Evolutionary conservation across 75 land plant genomes (phyloP).

Genomic region (Sequoiadendron giganteum): DNA sequence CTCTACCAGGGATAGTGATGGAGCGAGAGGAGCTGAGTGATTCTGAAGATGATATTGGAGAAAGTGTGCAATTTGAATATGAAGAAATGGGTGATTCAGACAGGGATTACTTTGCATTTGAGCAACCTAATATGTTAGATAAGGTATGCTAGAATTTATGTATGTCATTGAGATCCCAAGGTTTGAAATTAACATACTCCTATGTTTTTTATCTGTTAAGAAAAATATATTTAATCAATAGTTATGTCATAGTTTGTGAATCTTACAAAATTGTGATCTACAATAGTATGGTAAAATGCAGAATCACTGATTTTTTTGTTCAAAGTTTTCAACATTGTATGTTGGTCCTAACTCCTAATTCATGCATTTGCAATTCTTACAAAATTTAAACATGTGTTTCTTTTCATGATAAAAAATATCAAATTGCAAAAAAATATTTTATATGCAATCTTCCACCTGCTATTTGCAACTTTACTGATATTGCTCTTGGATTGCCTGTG

Average conservation of each 20-base stretch:
- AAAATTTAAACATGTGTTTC: not conserved
- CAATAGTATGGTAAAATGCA: not conserved
- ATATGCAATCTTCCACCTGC: not conserved
- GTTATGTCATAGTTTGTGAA: not conserved
- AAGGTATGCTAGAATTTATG: conserved; percentile 27
- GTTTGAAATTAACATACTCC: not conserved
- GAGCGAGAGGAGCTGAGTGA: conserved; percentile 93
- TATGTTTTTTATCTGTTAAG: not conserved
- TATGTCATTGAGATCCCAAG: not conserved
- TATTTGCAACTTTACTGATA: not conserved
- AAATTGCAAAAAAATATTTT: not conserved
- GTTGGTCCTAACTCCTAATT: not conserved
- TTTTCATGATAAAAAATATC: not conserved
- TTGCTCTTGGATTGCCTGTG: not conserved
- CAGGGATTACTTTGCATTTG: conserved; percentile 45
- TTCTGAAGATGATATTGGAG: conserved; percentile 71
- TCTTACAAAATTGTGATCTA: not conserved
- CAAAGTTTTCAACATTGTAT: not conserved
- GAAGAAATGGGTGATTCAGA: conserved; percentile 93
- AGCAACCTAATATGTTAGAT: conserved; percentile 19
- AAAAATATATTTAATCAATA: not conserved
- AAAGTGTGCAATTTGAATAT: conserved; percentile 78
- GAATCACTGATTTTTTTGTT: not conserved
- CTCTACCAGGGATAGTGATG: conserved; percentile 68
- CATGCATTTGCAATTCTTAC: not conserved